A percentile compares a stretch with the other conserved stretches of the same genome.
Conservation (phyloP, 192 early-diverging fungal species). For the Rhizophagus prolifer region DNA sequence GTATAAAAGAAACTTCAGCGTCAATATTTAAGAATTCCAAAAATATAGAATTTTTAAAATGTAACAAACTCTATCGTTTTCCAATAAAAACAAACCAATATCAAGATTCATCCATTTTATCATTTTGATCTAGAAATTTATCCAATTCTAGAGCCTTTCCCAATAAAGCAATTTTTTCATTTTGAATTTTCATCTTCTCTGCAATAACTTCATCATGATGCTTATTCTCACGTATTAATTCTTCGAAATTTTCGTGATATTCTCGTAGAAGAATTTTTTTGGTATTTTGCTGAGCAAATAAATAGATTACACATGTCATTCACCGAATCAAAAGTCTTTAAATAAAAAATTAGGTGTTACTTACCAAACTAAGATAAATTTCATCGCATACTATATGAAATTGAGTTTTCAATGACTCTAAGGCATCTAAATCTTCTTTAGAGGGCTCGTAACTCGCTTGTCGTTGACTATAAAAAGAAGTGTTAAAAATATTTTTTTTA, state of each 20-base stretch:
- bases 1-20: slow-evolving; percentile 31
- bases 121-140: not conserved
- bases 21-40: too few relatives aligned
- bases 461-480: not conserved
- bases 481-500: not conserved
- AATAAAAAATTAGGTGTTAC: not conserved
- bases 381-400: not conserved
- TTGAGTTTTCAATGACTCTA: not conserved
- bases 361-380: not conserved
- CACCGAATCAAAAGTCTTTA: not conserved
- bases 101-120: not conserved
- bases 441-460: not conserved
- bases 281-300: not conserved
- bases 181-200: not conserved
- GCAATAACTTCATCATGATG: not conserved
- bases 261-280: not conserved
- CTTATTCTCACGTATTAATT: not conserved
- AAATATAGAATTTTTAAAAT: too few relatives aligned
- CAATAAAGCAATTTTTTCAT: not conserved
- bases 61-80: too few relatives aligned
- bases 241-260: not conserved
- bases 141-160: not conserved
- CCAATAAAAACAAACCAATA: not conserved
- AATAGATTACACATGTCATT: not conserved
- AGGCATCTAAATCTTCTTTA: not conserved